Evolutionary conservation across 495 filamentous ascomycete species (phyloP).

Genomic region (Lasiosphaeris hirsuta): DNA sequence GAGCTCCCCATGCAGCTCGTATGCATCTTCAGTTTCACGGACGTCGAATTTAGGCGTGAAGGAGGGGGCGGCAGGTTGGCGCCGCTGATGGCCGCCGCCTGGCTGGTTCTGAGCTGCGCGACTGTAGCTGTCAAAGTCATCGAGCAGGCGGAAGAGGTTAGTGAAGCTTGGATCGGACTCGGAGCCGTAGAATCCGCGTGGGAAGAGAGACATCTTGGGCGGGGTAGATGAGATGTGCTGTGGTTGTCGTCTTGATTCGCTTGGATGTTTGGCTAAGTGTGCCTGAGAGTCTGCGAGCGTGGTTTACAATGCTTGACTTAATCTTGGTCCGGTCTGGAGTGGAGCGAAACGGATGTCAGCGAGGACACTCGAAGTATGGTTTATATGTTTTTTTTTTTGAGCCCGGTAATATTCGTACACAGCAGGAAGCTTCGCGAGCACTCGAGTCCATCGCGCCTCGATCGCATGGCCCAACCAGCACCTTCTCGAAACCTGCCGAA

Average conservation of each 20-base stretch:
- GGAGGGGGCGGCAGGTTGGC: conserved; percentile 25
- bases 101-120: conserved; percentile 24
- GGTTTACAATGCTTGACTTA: too few relatives aligned
- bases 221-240: background rate
- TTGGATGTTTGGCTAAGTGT: background rate
- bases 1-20: conserved; percentile 84
- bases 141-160: conserved; percentile 71
- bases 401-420: too few relatives aligned
- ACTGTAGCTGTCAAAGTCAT: conserved; percentile 64
- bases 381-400: too few relatives aligned
- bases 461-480: too few relatives aligned
- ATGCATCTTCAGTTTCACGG: conserved; percentile 60
- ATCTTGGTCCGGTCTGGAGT: too few relatives aligned
- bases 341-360: too few relatives aligned
- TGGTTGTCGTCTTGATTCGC: background rate
- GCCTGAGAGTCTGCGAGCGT: background rate
- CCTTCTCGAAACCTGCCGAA: too few relatives aligned
- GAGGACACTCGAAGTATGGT: too few relatives aligned
- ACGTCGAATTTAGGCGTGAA: conserved; percentile 66
- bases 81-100: conserved; percentile 18
- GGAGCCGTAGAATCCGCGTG: conserved; percentile 39
- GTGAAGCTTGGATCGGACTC: conserved; percentile 48
- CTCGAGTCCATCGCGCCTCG: too few relatives aligned
- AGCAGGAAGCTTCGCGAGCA: too few relatives aligned
- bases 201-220: conserved; percentile 64